Evolutionary conservation across 768 basidiomycete species (phyloP).

Genomic region (Xanthoconium stramineum): DNA sequence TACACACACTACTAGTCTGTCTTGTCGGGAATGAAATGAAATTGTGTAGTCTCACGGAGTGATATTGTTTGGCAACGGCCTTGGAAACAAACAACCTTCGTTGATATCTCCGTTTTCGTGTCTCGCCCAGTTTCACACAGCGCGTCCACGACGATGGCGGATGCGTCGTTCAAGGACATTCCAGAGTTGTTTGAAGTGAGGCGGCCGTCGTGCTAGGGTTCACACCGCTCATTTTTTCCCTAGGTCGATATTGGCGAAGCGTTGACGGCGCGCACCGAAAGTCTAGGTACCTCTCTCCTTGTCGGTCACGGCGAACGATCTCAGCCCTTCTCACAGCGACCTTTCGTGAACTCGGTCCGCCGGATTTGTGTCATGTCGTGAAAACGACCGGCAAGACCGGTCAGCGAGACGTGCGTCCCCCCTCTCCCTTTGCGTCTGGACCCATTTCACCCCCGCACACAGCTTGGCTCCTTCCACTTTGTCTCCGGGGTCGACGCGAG

Average conservation of each 20-base stretch:
- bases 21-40: constrained; percentile 16
- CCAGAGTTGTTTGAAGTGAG: constrained; percentile 95
- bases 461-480: constrained; percentile 97
- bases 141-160: constrained; percentile 43
- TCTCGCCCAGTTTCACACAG: no score
- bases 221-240: constrained; percentile 2
- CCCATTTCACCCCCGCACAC: background rate
- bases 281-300: constrained; percentile 61
- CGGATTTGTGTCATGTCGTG: constrained; percentile 93
- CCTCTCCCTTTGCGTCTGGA: no score
- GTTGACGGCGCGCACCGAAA: constrained; percentile 86
- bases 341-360: constrained; percentile 96
- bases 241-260: constrained; percentile 90
- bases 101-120: background rate
- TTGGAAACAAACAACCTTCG: constrained; percentile 19
- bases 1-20: constrained; percentile 12
- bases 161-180: constrained; percentile 85
- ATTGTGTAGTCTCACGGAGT: constrained; percentile 8
- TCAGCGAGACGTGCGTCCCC: constrained; percentile 74
- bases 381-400: constrained; percentile 85
- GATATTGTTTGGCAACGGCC: constrained; percentile 26
- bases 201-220: background rate
- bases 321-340: constrained; percentile 53
- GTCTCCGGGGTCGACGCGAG: constrained; percentile 99
- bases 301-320: background rate